Evolutionary conservation across 768 basidiomycete species (phyloP).

Genomic region (Xerocomellus dryophilus): DNA sequence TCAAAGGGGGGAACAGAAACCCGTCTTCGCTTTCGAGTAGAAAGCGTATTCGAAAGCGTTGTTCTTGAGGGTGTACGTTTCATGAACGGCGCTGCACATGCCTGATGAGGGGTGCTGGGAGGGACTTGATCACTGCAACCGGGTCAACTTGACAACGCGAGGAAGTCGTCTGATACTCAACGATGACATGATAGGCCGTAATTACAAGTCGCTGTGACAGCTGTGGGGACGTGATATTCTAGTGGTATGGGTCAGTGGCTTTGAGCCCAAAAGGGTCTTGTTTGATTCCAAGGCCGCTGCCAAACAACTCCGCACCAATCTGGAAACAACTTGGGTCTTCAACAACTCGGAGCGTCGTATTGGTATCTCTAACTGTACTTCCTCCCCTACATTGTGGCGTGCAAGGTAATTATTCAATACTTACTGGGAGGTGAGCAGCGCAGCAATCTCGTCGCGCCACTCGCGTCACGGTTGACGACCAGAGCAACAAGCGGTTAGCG

Average conservation of each 20-base stretch:
- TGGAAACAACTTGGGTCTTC: not conserved
- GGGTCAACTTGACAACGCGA: conserved; percentile 16
- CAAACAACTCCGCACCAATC: conserved; percentile 25
- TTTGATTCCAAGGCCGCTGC: conserved; percentile 26
- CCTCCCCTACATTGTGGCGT: too few relatives aligned
- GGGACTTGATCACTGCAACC: conserved; percentile 23
- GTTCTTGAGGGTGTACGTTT: conserved; percentile 39
- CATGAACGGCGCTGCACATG: conserved; percentile 27
- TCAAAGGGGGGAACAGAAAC: conserved; percentile 41
- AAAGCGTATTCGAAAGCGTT: conserved; percentile 40
- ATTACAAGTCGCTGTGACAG: not conserved
- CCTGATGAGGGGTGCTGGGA: conserved; percentile 25
- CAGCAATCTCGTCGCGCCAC: not conserved
- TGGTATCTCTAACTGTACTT: not conserved
- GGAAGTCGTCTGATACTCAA: conserved; percentile 25
- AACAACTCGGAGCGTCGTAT: not conserved
- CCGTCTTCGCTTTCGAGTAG: conserved; percentile 40
- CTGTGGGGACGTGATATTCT: not conserved
- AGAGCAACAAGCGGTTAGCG: not conserved
- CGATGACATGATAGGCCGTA: conserved; percentile 24
- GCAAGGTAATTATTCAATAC: not conserved
- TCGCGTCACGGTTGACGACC: not conserved
- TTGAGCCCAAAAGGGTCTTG: conserved; percentile 14
- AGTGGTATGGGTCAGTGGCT: not conserved
- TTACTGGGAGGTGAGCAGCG: not conserved